These are phyloP conservation scores for Saccharomycopsis schoenii DNA, from an alignment of 805 yeast species.

Conservation along the genomic window DNA sequence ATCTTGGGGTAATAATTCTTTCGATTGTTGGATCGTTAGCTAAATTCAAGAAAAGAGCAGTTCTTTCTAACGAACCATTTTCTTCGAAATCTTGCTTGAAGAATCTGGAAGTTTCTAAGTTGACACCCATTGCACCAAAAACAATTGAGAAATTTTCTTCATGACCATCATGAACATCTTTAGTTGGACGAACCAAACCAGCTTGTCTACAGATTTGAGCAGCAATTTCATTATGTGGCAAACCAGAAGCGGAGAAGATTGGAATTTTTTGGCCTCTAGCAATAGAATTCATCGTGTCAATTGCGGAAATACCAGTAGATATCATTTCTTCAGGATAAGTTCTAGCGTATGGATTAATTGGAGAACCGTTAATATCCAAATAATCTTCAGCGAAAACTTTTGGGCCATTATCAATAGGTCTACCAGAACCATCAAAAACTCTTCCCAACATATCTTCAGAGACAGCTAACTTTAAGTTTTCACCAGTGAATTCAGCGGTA, in stretches of 20 bases:
- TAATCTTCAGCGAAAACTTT: conserved; percentile 97
- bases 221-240: conserved; percentile 99
- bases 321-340: conserved; percentile 99
- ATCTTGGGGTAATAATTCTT: conserved; percentile 97
- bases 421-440: conserved; percentile 97
- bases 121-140: conserved; percentile 99
- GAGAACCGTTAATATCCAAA: conserved; percentile 96
- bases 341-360: conserved; percentile 96
- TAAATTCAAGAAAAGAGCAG: conserved; percentile 89
- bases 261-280: conserved; percentile 99
- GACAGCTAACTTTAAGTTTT: conserved; percentile 85
- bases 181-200: conserved; percentile 97
- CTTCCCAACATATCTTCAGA: conserved; percentile 97
- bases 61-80: conserved; percentile 96
- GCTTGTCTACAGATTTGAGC: conserved; percentile 99
- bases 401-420: conserved; percentile 97
- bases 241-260: conserved; percentile 97
- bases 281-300: conserved; percentile 98
- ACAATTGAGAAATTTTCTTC: conserved; percentile 99
- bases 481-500: conserved; percentile 93
- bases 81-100: conserved; percentile 99
- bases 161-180: conserved; percentile 99
- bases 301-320: conserved; percentile 96
- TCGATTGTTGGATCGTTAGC: conserved; percentile 99
- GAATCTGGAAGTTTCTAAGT: conserved; percentile 95